Evolutionary conservation across 306 rosid species (phyloP), one percentile per base, ranked within the genome.

Genomic region (Cercis canadensis): DNA sequence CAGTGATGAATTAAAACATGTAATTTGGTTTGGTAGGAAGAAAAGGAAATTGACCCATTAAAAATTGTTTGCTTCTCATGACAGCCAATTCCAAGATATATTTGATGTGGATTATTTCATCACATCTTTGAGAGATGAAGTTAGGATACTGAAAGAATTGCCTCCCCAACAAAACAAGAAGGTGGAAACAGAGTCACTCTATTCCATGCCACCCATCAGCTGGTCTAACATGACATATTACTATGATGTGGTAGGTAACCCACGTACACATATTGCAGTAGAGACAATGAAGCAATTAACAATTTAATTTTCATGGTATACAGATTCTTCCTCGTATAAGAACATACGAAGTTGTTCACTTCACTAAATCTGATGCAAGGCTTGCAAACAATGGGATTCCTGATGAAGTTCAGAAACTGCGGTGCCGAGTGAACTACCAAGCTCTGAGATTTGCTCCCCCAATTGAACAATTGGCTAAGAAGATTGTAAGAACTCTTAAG

Each of bases 181-280:
- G 77, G 69, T 75, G 62, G 84, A 80, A 50, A 57, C 66, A 65
- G 78, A 51, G 47, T 69, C 53, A 64, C 64, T 84, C 55, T 74
- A 71, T 70, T 91, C 96, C 37, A 64, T 90, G 87, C 85, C 92
- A 24, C 97, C 97, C 17, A 69, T 91, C 69, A 91, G 96, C 73
- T 91, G 97, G 97, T 91, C 96, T 16, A 88, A 83, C 64, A 76
- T 88, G 78, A 81, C 97, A 36, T 91, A 90, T 77, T 91, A 88
- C 67, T 33, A 61, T 69, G 29, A 82, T 36, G 85, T 83, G 87
- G 97, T 85, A 65, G 13, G 83, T 76, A 14, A 40, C 29, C 29
- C 29, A 24, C 29, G 29, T 24, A 24, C 29, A 24, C 3, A 24
- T 24, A 24, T 24, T 1, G 29, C 29, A 24, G 29, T 24, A 24